Percentiles rank a stretch among this genome's conserved stretches.
Conservation (phyloP, 345 rosid species). For the Brassica juncea region DNA sequence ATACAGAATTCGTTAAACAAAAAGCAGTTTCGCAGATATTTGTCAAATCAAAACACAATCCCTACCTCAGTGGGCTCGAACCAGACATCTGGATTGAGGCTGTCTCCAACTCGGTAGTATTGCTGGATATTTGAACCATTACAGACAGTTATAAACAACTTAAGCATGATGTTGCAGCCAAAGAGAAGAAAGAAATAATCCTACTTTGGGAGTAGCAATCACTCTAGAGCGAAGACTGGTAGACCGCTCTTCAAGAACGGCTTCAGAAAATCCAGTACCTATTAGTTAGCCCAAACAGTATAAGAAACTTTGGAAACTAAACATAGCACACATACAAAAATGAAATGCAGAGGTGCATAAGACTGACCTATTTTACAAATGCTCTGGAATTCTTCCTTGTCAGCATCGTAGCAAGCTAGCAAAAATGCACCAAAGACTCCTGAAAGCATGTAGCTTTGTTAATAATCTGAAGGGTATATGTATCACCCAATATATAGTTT, state of each 20-base stretch:
- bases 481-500: slow-evolving; percentile 9
- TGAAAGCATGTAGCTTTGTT: slow-evolving; percentile 32
- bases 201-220: slow-evolving; percentile 76
- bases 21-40: neutral
- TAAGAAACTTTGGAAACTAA: slow-evolving; percentile 17
- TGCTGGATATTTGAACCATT: slow-evolving; percentile 48
- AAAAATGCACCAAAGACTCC: slow-evolving; percentile 95
- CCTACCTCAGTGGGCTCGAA: slow-evolving; percentile 88
- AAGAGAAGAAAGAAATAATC: slow-evolving; percentile 18
- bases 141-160: neutral
- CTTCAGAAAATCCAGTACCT: slow-evolving; percentile 94
- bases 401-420: slow-evolving; percentile 81
- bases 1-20: neutral
- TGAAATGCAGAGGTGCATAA: neutral
- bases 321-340: neutral
- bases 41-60: neutral
- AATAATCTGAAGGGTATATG: slow-evolving; percentile 16
- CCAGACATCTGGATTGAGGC: slow-evolving; percentile 86
- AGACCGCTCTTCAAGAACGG: slow-evolving; percentile 80
- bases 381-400: slow-evolving; percentile 86
- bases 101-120: slow-evolving; percentile 69
- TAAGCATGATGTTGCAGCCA: slow-evolving; percentile 12
- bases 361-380: slow-evolving; percentile 87
- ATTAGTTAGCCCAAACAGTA: slow-evolving; percentile 18
- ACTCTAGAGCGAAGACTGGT: slow-evolving; percentile 79